Evolutionary conservation across 768 basidiomycete genomes (phyloP), one percentile per base, ranked within the genome.

Genomic region (Phylloporus rhodoxanthus): DNA sequence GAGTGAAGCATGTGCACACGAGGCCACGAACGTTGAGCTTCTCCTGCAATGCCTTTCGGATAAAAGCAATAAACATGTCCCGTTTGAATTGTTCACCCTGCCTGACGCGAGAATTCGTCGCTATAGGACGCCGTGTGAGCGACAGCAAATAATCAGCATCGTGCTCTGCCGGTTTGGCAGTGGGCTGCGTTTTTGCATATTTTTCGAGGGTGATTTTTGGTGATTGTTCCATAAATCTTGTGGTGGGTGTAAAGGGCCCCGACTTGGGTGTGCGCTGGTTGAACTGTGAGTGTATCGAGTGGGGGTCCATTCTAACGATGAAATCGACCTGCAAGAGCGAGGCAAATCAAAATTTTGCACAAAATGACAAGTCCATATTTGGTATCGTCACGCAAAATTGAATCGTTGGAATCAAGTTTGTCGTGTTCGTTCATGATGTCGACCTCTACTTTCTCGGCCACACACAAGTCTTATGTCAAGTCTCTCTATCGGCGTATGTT

Each of bases 401-500:
- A n/a, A n/a, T n/a, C 40, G 4, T 3, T 25, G 13, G 9, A 26
- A 26, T 26, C 26, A 8, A 6, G 33, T 17, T 36, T 17, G 34
- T 44, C 48, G 37, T 50, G 21, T 40, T 20, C 40, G 33, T 51
- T 45, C 60, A 53, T 54, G 54, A 82, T 83, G 81, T 73, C 82
- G 38, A 62, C 70, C 46, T 72, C 77, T 47, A 69, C 85, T 30
- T 91, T 90, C 72, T 77, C 85, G 36, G 71, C 80, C 29, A 85
- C 82, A 5, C 88, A 90, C 72, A 80, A 82, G 64, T 77, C 80
- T 59, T 86, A 93, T 64, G 91, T 93, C 66, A 91, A 95, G 72
- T 90, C 88, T 8, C 79, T 98, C 5, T 97, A 96, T 76, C 85
- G 80, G 62, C 85, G 93, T 32, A 80, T 82, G 58, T 78, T 98